Base-by-base conservation (phyloP, 768 basidiomycete genomes). In the Cystofilobasidium capitatum region DNA sequence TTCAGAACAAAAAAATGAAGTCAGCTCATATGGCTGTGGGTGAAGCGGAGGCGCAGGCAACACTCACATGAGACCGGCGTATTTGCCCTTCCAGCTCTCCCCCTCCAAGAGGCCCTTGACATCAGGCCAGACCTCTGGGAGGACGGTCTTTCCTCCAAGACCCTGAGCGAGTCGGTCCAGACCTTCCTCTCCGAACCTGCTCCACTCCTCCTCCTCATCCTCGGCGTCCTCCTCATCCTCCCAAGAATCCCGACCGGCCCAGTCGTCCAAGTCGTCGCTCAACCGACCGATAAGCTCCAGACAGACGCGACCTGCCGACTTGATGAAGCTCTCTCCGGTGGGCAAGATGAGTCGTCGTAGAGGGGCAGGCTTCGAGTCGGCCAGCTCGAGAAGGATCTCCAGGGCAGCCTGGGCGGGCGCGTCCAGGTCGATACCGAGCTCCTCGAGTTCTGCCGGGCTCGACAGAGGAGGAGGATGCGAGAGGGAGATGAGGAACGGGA, bases 321-420 rank as follows among this genome's bases (percentile, higher is more conserved):
- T 85, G 0, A 85, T 83, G 22, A 86, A 84, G 84, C 91, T 88
- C 3, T 87, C 88, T 75, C 90, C 88, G 29, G 22, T 39, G 9
- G 59, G 3, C 3, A 55, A 31, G 44, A 90, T 74, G 76, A 88
- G 89, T 10, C 86, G 86, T 2, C 87, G 79, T 0, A 91, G 86
- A 83, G 89, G 86, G 5, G 78, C 77, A 0, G 88, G 85, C 40
- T 82, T 80, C 3, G 88, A 83, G 76, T 93, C 90, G 35, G 82
- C 84, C n/a, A 94, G 76, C 16, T 83, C 84, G 63, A 92, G 80
- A 83, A 93, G 86, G 62, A 93, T 84, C 76, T 93, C 91, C 13
- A 91, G 78, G 12, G 88, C 87, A 0, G 85, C 83, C 62, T 85
- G 83, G 10, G 89, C 80, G 29, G 89, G 81, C 20, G 85, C 85